Evolutionary conservation across 495 filamentous ascomycete species (phyloP).

Genomic region (Ascodesmis nigricans): DNA sequence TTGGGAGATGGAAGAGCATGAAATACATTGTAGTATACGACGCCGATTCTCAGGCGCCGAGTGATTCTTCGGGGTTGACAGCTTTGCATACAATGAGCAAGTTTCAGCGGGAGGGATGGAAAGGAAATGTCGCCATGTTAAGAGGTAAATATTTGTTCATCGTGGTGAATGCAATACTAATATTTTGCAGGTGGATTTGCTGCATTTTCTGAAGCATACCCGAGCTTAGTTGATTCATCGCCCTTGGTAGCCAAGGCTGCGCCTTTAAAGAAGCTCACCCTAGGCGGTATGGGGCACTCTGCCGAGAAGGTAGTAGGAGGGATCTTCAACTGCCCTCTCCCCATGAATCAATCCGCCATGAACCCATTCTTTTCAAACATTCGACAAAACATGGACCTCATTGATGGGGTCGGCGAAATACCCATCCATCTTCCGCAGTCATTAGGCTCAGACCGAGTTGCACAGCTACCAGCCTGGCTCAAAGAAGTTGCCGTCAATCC

Average conservation of each 20-base stretch:
- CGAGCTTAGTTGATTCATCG: conserved; percentile 28
- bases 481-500: conserved; percentile 37
- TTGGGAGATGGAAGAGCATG: conserved; percentile 50
- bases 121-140: conserved; percentile 48
- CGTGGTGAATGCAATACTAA: conserved; percentile 17
- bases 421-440: conserved; percentile 44
- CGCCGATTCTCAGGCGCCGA: conserved; percentile 44
- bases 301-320: conserved; percentile 66
- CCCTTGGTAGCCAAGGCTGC: conserved; percentile 24
- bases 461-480: conserved; percentile 52
- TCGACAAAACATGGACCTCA: conserved; percentile 85
- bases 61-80: conserved; percentile 46
- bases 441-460: conserved; percentile 27
- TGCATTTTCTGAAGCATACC: conserved; percentile 28
- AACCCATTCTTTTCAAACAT: conserved; percentile 96
- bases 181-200: conserved; percentile 28
- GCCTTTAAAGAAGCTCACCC: too few relatives aligned
- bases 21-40: conserved; percentile 77
- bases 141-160: conserved; percentile 25
- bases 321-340: conserved; percentile 41
- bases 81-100: conserved; percentile 77
- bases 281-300: too few relatives aligned
- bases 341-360: conserved; percentile 36
- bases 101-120: conserved; percentile 67
- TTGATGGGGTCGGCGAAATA: conserved; percentile 84